Conservation (phyloP, 164 flowering plant genomes). For the Stephania japonica region DNA sequence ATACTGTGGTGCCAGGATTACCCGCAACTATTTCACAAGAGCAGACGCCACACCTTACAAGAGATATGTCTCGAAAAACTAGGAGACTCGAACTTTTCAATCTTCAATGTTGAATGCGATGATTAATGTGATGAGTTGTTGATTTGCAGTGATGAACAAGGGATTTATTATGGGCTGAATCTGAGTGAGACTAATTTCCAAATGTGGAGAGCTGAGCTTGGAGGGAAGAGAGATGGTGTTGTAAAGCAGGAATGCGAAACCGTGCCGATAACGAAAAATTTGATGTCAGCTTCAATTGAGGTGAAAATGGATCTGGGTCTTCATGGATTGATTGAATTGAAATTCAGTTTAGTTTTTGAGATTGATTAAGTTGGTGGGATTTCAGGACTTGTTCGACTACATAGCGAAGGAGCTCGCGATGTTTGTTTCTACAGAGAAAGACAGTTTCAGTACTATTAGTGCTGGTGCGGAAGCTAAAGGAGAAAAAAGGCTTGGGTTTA, state of each 20-base stretch:
- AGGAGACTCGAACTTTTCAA: no score
- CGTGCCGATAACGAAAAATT: slow-evolving; percentile 34
- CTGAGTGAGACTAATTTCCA: slow-evolving; percentile 41
- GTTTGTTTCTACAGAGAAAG: slow-evolving; percentile 29
- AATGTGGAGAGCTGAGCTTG: slow-evolving; percentile 36
- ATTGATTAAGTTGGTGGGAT: background rate
- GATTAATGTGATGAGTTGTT: background rate
- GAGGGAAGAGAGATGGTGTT: slow-evolving; percentile 41
- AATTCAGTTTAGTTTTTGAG: background rate
- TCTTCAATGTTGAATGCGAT: no score
- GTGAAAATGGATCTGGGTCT: background rate
- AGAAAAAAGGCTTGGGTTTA: slow-evolving; percentile 43
- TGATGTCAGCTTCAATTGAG: slow-evolving; percentile 16
- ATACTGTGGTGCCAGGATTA: no score
- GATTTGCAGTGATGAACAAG: slow-evolving; percentile 48
- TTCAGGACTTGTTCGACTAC: slow-evolving; percentile 47
- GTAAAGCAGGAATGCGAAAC: slow-evolving; percentile 34
- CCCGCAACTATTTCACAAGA: no score
- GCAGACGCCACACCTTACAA: no score
- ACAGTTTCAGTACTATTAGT: slow-evolving; percentile 1
- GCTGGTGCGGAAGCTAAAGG: slow-evolving; percentile 3
- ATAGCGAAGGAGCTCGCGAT: slow-evolving; percentile 42
- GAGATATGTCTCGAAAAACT: no score
- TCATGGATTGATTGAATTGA: background rate
- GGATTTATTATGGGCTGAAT: slow-evolving; percentile 55